These are phyloP conservation scores for Scorias spongiosa DNA, from an alignment of 2,329 filamentous ascomycete genomes.

Conservation along the genomic window DNA sequence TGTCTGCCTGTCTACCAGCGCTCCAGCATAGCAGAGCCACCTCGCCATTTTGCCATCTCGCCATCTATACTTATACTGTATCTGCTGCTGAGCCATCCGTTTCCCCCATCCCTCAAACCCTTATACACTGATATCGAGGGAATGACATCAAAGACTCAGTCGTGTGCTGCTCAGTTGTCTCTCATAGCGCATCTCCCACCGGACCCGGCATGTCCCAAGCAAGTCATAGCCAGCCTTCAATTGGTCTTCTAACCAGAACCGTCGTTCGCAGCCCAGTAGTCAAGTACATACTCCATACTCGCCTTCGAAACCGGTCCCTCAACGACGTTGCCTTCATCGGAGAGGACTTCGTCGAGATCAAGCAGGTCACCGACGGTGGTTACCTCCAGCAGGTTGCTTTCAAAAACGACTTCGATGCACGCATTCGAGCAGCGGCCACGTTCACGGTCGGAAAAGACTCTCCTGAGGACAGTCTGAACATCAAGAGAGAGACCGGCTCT, in stretches of 20 bases:
- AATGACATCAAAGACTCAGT: too few relatives aligned
- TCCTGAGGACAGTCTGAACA: conserved; percentile 22
- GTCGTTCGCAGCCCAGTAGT: conserved; percentile 60
- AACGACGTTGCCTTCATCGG: conserved; percentile 83
- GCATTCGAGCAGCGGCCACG: conserved; percentile 65
- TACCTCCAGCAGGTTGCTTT: conserved; percentile 61
- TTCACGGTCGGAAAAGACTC: conserved; percentile 36
- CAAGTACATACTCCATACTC: conserved; percentile 65
- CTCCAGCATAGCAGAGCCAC: too few relatives aligned
- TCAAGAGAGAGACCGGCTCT: conserved; percentile 12
- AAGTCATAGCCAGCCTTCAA: conserved; percentile 9
- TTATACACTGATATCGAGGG: too few relatives aligned
- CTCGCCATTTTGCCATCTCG: too few relatives aligned
- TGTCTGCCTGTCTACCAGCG: too few relatives aligned
- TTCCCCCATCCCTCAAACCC: too few relatives aligned
- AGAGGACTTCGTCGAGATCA: conserved; percentile 67
- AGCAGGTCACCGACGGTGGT: conserved; percentile 45
- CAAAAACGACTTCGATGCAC: conserved; percentile 62
- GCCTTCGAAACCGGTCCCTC: conserved; percentile 50
- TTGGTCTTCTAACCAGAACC: conserved; percentile 66
- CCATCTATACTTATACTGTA: too few relatives aligned
- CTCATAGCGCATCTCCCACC: not conserved
- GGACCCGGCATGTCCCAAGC: not conserved
- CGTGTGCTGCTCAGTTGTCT: too few relatives aligned
- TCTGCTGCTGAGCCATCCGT: too few relatives aligned